phyloP scores from a whole-genome alignment of 106 monocot species.

The Platanthera zijinensis region DNA sequence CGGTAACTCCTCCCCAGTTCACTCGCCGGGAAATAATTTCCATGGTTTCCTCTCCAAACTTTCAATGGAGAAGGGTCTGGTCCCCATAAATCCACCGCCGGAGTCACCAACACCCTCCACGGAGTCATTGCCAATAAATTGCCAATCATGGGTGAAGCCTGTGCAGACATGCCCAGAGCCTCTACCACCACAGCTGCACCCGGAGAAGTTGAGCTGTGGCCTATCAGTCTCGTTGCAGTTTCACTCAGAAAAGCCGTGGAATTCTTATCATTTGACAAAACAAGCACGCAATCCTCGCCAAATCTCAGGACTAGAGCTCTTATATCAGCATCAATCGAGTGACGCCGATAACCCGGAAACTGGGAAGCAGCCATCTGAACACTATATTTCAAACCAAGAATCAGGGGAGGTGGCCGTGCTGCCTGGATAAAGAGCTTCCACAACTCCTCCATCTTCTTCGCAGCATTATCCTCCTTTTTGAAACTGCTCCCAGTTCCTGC shows the following conservation, averaged over 20 bases:
- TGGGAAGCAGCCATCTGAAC: conserved; percentile 23
- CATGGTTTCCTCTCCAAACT: conserved; percentile 29
- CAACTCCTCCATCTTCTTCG: conserved; percentile 63
- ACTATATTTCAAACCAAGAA: conserved; percentile 51
- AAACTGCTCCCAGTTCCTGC: conserved; percentile 10
- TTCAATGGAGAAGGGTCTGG: conserved; percentile 20
- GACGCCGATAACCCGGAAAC: too few relatives aligned
- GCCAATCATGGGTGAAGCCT: background rate
- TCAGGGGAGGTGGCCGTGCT: conserved; percentile 53
- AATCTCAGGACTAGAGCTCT: conserved; percentile 81
- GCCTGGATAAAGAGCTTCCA: conserved; percentile 79
- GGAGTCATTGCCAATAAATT: conserved; percentile 15
- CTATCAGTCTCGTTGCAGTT: conserved; percentile 72
- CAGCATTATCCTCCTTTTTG: conserved; percentile 64
- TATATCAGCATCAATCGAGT: conserved; percentile 73
- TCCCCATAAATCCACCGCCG: conserved; percentile 33
- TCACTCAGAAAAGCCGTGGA: conserved; percentile 74
- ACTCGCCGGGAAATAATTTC: conserved; percentile 20
- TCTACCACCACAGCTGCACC: conserved; percentile 44
- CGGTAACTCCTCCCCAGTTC: conserved; percentile 2
- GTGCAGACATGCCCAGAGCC: conserved; percentile 16
- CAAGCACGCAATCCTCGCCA: conserved; percentile 85
- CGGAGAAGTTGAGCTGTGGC: conserved; percentile 68
- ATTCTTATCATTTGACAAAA: conserved; percentile 93
- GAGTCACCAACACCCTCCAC: conserved; percentile 53